Conservation (phyloP, 2,329 filamentous ascomycete genomes). For the Claviceps pazoutovae region DNA sequence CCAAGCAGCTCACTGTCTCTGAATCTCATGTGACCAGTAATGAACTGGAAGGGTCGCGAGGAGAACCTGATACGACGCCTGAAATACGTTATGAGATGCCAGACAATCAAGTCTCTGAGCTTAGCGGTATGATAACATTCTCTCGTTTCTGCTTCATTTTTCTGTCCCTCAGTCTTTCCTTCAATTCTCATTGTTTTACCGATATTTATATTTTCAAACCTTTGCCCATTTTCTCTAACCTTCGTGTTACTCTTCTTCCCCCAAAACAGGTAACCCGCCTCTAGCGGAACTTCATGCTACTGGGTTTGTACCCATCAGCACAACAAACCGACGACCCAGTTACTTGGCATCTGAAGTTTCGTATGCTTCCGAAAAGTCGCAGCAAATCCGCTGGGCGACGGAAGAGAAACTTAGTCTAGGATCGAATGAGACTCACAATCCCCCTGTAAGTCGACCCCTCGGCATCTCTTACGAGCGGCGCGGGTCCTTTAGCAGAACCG, state of each 20-base stretch:
- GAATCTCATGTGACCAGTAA: background rate
- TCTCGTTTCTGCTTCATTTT: background rate
- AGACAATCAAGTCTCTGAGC: slow-evolving; percentile 30
- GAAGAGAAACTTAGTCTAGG: background rate
- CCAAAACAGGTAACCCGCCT: slow-evolving; percentile 26
- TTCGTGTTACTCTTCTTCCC: background rate
- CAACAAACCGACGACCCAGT: background rate
- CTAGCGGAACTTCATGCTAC: slow-evolving; percentile 32
- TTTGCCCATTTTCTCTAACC: background rate
- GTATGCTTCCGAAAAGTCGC: background rate
- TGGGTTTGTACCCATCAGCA: slow-evolving; percentile 1
- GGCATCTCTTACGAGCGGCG: background rate
- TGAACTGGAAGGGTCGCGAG: background rate
- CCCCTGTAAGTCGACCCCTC: no score
- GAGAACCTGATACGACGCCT: background rate
- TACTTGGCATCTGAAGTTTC: background rate
- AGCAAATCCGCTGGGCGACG: background rate
- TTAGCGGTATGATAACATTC: slow-evolving; percentile 24
- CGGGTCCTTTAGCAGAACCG: background rate
- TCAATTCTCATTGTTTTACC: background rate
- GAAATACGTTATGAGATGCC: slow-evolving; percentile 24
- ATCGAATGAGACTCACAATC: background rate
- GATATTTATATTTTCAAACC: background rate
- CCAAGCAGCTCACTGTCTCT: slow-evolving; percentile 20
- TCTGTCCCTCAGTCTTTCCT: background rate